A percentile compares a stretch with the other conserved stretches of the same genome.
Conservation (phyloP, 163 green algal genomes). For the Scenedesmus sp. region DNA sequence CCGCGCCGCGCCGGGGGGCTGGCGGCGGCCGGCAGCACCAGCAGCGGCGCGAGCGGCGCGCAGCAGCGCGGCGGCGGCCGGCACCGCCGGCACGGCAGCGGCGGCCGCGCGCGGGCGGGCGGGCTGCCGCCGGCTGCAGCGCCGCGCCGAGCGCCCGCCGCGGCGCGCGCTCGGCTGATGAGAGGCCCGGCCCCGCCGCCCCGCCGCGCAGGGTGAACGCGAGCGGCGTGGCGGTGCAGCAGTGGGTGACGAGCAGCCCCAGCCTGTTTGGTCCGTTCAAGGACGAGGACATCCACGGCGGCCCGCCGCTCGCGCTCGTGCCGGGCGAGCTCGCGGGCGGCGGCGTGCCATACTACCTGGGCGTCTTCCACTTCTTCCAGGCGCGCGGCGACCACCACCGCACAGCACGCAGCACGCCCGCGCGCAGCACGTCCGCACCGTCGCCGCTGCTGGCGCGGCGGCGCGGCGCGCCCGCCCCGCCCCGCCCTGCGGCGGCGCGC, state of each 20-base stretch:
- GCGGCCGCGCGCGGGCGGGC: too few species aligned
- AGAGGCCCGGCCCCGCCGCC: neutral
- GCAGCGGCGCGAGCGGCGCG: neutral
- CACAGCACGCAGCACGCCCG: too few species aligned
- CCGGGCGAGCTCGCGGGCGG: neutral
- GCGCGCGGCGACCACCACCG: neutral
- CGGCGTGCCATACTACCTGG: slow-evolving; percentile 57
- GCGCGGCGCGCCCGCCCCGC: neutral
- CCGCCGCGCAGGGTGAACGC: slow-evolving; percentile 11
- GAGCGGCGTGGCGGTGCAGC: slow-evolving; percentile 33
- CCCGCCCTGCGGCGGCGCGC: neutral
- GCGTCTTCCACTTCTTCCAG: slow-evolving; percentile 67
- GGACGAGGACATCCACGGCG: slow-evolving; percentile 56
- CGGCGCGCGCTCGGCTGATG: too few species aligned
- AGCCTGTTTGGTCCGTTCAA: slow-evolving; percentile 50
- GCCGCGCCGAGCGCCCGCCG: too few species aligned
- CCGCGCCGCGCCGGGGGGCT: too few species aligned
- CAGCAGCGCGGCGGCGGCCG: too few species aligned
- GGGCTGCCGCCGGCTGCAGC: too few species aligned
- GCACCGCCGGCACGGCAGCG: too few species aligned
- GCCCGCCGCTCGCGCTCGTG: slow-evolving; percentile 54
- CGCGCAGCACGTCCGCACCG: neutral
- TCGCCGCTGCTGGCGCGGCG: too few species aligned
- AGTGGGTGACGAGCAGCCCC: slow-evolving; percentile 37
- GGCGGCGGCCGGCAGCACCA: too few species aligned